Evolutionary conservation across 2,329 filamentous ascomycete species (phyloP), one percentile per base, ranked within the genome.

Genomic region (Claviceps digitariae): DNA sequence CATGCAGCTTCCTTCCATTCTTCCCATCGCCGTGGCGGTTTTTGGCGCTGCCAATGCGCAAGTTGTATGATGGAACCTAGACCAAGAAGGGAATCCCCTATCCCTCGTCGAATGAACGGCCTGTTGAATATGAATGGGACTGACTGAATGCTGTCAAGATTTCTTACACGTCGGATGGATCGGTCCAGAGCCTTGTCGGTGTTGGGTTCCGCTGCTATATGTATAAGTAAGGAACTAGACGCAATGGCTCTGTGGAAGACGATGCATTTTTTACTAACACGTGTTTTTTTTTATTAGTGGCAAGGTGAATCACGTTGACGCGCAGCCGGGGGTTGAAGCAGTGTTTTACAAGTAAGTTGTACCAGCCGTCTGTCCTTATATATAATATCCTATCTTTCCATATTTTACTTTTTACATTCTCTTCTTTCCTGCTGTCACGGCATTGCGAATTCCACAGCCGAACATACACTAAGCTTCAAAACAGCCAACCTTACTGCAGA

Each of bases 321-420:
- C 49, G 7, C 29, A 44, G 13, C 10, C 17, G 7, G 49, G 49
- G 1, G 40, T 44, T 12, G 23, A 51, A 25, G 49, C 49, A 9
- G 27, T 44, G 8, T 51, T 51, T 27, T 51, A 51, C 49, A 51
- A 44, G 49, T 44, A 51, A 31, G 49, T 47, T 31, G 17, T 4
- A 46, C 25, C 4, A 2, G 12, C 44, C 4, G 7, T 8, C 3
- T 46, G 17, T 9, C 6, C 38, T n/a, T 40, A 40, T 15, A 15
- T 38, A 38, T 17, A 40, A 12, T n/a, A 7, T 15, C 10, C 7
- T 15, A 3, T 44, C 41, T 15, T 44, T 21, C 8, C 20, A 4
- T 12, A 9, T 21, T 1, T 21, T 43, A 10, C 6, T 12, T 21
- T 21, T 23, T 43, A 1, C 9, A 6, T 17, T 4, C 27, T 29